Evolutionary conservation across 371 early-diverging fungal genomes (phyloP), one percentile per base, ranked within the genome.

Genomic region (Capillidium rhysosporum): DNA sequence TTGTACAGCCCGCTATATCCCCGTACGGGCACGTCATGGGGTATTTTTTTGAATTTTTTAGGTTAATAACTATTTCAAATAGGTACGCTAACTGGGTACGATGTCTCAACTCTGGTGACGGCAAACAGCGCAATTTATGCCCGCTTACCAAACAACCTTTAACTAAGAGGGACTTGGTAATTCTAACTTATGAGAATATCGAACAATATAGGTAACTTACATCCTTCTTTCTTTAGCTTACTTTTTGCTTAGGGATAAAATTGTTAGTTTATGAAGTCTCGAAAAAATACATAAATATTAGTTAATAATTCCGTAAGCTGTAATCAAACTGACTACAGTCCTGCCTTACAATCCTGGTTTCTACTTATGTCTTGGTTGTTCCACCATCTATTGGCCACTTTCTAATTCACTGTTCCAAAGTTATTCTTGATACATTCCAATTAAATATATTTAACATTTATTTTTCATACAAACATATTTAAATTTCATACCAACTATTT

Each of bases 1-100:
- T 93, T 23, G 72, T 80, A 16, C 86, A 84, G 56, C 94, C 94
- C 4, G 92, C 94, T 2, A 91, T 93, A 48, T 91, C 92, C 21
- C 90, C 86, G 52, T 91, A 86, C 61, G 94, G 94, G 20, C 94
- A 92, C 69, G 92, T 93, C 40, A 91, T 90, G 86, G 84, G 84
- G 63, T 60, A 41, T n/a, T 20, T 43, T 39, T 40, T 23, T 52
- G 12, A 16, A 39, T n/a, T 8, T 18, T 16, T 51, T 23, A 23
- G n/a, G 10, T 23, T 45, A 14, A 3, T 24, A 23, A 30, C 52
- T 25, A 51, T 34, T 40, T 20, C n/a, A 51, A n/a, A 12, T 40
- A 49, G 55, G 12, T 56, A 88, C 56, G 87, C 89, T 55, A 88
- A 78, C 61, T 93, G 94, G 94, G 81, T 89, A 30, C 79, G 89